phyloP scores from a whole-genome alignment of 345 rosid genomes.

The Dipteronia sinensis region DNA sequence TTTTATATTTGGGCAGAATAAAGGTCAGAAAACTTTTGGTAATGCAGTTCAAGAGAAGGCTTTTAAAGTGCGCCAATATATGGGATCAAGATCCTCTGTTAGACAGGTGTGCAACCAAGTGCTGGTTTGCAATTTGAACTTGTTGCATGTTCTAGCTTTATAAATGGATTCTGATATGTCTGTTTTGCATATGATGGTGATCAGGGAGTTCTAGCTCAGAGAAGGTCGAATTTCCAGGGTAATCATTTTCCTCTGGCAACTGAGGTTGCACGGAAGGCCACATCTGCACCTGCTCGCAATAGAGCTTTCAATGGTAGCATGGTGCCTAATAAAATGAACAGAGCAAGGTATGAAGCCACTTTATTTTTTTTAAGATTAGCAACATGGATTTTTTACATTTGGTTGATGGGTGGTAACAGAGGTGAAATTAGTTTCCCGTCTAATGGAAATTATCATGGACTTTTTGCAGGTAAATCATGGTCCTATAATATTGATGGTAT shows the following conservation, averaged over 20 bases:
- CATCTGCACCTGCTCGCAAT: slow-evolving; percentile 47
- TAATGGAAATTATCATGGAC: slow-evolving; percentile 9
- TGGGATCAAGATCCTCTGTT: slow-evolving; percentile 66
- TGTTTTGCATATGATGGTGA: slow-evolving; percentile 23
- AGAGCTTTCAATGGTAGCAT: slow-evolving; percentile 52
- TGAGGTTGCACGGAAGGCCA: slow-evolving; percentile 55
- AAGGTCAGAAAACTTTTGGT: slow-evolving; percentile 43
- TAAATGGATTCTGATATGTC: not conserved
- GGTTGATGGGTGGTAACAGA: not conserved
- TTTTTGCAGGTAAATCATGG: slow-evolving; percentile 54
- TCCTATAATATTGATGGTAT: slow-evolving; percentile 28
- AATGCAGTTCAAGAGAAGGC: slow-evolving; percentile 48
- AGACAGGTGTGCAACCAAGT: slow-evolving; percentile 61
- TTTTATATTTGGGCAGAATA: slow-evolving; percentile 48
- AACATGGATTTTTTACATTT: not conserved
- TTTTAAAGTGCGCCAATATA: slow-evolving; percentile 51
- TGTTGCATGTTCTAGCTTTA: not conserved
- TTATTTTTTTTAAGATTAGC: slow-evolving; percentile 1
- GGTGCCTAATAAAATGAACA: slow-evolving; percentile 38
- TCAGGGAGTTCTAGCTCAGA: slow-evolving; percentile 79
- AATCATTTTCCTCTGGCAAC: slow-evolving; percentile 65
- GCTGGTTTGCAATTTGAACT: not conserved
- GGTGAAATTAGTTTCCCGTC: not conserved
- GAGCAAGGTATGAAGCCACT: slow-evolving; percentile 55
- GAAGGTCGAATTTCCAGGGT: slow-evolving; percentile 66